Conservation (phyloP, 495 filamentous ascomycete genomes). For the Lasiosphaeria ovina region DNA sequence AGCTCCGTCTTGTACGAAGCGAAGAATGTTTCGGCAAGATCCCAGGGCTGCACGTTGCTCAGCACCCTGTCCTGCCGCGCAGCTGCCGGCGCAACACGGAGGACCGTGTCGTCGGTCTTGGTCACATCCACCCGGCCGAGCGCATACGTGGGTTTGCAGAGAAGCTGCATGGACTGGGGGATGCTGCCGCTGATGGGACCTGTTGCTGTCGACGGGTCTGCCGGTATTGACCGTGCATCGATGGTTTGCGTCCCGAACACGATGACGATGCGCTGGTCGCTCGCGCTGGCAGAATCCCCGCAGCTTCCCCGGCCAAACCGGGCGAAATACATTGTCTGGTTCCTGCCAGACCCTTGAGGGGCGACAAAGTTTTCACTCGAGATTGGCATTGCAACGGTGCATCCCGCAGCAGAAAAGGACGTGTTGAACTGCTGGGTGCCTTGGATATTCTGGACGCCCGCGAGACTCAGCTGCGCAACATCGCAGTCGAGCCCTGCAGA, state of each 20-base stretch:
- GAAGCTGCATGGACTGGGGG: conserved; percentile 17
- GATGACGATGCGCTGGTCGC: conserved; percentile 25
- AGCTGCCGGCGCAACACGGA: conserved; percentile 8
- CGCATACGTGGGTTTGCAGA: conserved; percentile 25
- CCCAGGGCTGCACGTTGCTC: conserved; percentile 21
- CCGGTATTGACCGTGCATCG: conserved; percentile 9
- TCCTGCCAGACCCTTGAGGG: background rate
- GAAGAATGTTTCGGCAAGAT: conserved; percentile 23
- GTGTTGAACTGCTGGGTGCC: conserved; percentile 19
- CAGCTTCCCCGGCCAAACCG: conserved; percentile 22
- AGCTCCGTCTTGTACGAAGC: conserved; percentile 14
- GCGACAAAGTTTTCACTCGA: conserved; percentile 9
- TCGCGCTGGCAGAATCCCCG: conserved; percentile 6
- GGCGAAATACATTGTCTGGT: conserved; percentile 14
- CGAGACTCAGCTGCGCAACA: conserved; percentile 16
- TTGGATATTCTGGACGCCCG: conserved; percentile 9
- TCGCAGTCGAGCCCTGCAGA: conserved; percentile 24
- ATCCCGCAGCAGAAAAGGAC: conserved; percentile 9
- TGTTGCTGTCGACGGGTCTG: conserved; percentile 1
- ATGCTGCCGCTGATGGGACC: conserved; percentile 17
- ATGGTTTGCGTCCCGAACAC: conserved; percentile 18
- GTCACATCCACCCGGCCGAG: conserved; percentile 24
- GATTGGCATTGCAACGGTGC: conserved; percentile 16
- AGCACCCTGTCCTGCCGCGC: conserved; percentile 12
- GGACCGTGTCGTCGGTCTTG: conserved; percentile 11